Evolutionary conservation across 2,329 filamentous ascomycete species (phyloP).

Genomic region (Alternaria sp.): DNA sequence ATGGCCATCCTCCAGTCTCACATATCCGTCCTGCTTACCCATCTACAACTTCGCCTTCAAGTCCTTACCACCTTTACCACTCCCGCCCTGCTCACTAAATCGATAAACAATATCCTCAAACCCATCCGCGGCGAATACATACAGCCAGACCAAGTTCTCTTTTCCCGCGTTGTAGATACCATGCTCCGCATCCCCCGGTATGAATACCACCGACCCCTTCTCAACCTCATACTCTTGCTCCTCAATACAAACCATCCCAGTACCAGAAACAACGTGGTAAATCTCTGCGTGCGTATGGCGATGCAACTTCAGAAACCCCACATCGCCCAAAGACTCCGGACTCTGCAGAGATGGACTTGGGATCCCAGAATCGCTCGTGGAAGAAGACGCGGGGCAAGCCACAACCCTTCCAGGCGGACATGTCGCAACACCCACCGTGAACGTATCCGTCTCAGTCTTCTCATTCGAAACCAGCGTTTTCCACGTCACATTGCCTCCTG

Average conservation of each 20-base stretch:
- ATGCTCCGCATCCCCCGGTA: constrained; percentile 54
- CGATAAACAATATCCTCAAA: constrained; percentile 51
- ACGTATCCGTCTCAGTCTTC: constrained; percentile 41
- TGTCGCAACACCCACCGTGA: constrained; percentile 49
- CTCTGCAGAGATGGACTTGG: not conserved
- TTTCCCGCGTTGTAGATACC: constrained; percentile 37
- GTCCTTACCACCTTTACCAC: not conserved
- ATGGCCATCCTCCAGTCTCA: not conserved
- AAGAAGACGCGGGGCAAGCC: not conserved
- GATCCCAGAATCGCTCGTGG: not conserved
- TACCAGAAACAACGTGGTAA: constrained; percentile 50
- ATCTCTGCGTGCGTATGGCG: constrained; percentile 53
- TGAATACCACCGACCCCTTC: constrained; percentile 48
- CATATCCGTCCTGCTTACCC: not conserved
- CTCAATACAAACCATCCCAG: constrained; percentile 49
- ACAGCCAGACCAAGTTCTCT: constrained; percentile 49
- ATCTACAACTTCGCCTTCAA: not conserved
- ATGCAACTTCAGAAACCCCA: constrained; percentile 40
- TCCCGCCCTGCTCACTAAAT: constrained; percentile 25
- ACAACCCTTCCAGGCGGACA: constrained; percentile 18
- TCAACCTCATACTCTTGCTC: constrained; percentile 40
- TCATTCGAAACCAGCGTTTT: constrained; percentile 50
- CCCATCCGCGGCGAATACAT: constrained; percentile 48
- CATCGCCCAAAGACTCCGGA: constrained; percentile 37
- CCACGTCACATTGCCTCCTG: constrained; percentile 44